These are phyloP conservation scores for Erigeron canadensis DNA, from an alignment of 129 eudicot species.

Conservation along the genomic window DNA sequence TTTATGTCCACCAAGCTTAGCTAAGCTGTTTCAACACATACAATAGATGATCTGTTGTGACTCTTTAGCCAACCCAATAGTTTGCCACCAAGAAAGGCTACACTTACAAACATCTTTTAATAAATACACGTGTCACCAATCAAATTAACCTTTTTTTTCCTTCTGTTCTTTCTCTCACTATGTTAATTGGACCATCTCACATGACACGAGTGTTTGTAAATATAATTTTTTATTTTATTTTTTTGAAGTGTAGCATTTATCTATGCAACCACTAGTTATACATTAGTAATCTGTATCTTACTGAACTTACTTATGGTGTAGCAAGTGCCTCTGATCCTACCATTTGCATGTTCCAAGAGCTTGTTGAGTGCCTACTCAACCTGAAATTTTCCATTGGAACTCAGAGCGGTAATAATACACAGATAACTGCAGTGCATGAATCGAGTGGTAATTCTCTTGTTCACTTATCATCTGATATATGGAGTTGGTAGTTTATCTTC, in stretches of 20 bases:
- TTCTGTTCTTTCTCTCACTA: too few relatives aligned
- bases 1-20: background rate
- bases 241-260: too few relatives aligned
- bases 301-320: slow-evolving; percentile 19
- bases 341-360: slow-evolving; percentile 74
- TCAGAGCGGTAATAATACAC: slow-evolving; percentile 41
- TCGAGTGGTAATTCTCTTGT: slow-evolving; percentile 64
- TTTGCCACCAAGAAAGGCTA: background rate
- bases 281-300: slow-evolving; percentile 1
- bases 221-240: too few relatives aligned
- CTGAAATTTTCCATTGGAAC: slow-evolving; percentile 51
- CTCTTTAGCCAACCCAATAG: background rate
- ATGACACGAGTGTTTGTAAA: too few relatives aligned
- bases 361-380: slow-evolving; percentile 65
- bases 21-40: background rate
- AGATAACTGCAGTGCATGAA: slow-evolving; percentile 65
- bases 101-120: too few relatives aligned
- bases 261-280: background rate
- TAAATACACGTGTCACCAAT: too few relatives aligned
- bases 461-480: background rate
- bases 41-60: background rate
- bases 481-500: background rate
- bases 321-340: slow-evolving; percentile 33
- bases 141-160: too few relatives aligned
- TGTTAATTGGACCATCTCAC: too few relatives aligned